Conservation (phyloP, 208 protist genomes). For the Leishmania mexicana region DNA sequence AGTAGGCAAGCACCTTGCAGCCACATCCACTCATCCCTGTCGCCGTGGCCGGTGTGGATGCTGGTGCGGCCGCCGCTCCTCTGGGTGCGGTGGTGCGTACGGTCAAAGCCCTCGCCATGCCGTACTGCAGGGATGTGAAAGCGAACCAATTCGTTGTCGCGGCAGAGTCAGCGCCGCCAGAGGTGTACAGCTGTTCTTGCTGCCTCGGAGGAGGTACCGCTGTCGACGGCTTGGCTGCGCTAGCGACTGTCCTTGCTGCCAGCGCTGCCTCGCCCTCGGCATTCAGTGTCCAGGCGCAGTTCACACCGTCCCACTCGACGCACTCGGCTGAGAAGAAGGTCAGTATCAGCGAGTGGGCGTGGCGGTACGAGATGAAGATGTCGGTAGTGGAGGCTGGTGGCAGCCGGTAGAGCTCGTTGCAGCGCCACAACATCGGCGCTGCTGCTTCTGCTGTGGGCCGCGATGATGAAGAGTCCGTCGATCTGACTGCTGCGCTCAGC, state of each 20-base stretch:
- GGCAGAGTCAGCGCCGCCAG: neutral
- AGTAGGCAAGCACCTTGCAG: conserved; percentile 1
- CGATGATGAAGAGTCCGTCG: neutral
- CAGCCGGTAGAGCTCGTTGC: conserved; percentile 37
- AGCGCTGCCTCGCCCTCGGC: conserved; percentile 25
- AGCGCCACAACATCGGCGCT: conserved; percentile 16
- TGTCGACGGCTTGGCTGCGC: neutral
- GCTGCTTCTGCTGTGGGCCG: neutral
- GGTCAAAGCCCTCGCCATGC: conserved; percentile 29
- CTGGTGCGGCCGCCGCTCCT: neutral
- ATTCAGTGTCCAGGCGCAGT: conserved; percentile 25
- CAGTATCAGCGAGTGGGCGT: conserved; percentile 28
- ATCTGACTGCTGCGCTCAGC: neutral
- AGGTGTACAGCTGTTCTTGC: neutral
- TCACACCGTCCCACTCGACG: conserved; percentile 25
- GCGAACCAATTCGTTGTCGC: conserved; percentile 29
- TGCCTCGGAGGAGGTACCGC: neutral
- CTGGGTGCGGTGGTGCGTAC: conserved; percentile 30
- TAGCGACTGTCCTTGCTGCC: conserved; percentile 14
- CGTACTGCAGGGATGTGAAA: conserved; percentile 58
- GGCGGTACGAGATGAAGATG: conserved; percentile 48
- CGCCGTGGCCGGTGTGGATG: neutral
- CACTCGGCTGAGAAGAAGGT: conserved; percentile 34
- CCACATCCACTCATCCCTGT: neutral
- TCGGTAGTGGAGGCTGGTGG: conserved; percentile 28